A percentile compares a stretch with the other conserved stretches of the same genome.
These are phyloP conservation scores for Elaphomyces granulatus DNA, from an alignment of 495 filamentous ascomycete genomes.

Conservation along the genomic window DNA sequence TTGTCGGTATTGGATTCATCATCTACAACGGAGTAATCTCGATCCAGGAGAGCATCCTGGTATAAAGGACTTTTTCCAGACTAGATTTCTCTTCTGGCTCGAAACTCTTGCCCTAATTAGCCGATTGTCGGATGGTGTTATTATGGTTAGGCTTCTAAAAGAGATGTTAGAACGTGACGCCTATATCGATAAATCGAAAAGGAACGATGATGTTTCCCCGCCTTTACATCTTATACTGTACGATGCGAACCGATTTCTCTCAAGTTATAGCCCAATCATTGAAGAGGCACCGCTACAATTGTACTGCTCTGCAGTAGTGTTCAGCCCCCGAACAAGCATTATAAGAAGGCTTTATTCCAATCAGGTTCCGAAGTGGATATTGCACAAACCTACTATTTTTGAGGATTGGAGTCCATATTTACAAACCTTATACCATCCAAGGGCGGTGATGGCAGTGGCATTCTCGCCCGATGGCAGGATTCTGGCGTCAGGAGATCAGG, in stretches of 20 bases:
- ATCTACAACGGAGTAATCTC: slow-evolving; percentile 19
- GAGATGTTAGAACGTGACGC: too few relatives aligned
- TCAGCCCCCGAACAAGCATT: slow-evolving; percentile 19
- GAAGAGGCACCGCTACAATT: slow-evolving; percentile 13
- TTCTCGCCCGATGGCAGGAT: slow-evolving; percentile 18
- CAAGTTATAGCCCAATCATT: slow-evolving; percentile 18
- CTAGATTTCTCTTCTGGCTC: slow-evolving; percentile 34
- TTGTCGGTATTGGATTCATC: slow-evolving; percentile 30
- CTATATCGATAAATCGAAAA: too few relatives aligned
- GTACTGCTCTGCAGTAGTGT: slow-evolving; percentile 20
- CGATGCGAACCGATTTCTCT: slow-evolving; percentile 25
- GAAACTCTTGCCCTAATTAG: slow-evolving; percentile 29
- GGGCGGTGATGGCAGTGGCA: slow-evolving; percentile 10
- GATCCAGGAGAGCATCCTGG: slow-evolving; percentile 13
- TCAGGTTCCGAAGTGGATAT: slow-evolving; percentile 10
- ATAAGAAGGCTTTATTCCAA: slow-evolving; percentile 10
- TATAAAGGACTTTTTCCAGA: slow-evolving; percentile 20
- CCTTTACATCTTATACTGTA: too few relatives aligned
- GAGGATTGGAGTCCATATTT: slow-evolving; percentile 10
- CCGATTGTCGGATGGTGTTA: slow-evolving; percentile 5
- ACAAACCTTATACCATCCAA: slow-evolving; percentile 8
- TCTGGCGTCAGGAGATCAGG: slow-evolving; percentile 12
- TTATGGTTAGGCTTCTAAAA: slow-evolving; percentile 2
- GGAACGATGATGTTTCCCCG: too few relatives aligned
- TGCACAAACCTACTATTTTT: slow-evolving; percentile 7